Conservation (phyloP, 192 early-diverging fungal species). For the Umbelopsis sp. region DNA sequence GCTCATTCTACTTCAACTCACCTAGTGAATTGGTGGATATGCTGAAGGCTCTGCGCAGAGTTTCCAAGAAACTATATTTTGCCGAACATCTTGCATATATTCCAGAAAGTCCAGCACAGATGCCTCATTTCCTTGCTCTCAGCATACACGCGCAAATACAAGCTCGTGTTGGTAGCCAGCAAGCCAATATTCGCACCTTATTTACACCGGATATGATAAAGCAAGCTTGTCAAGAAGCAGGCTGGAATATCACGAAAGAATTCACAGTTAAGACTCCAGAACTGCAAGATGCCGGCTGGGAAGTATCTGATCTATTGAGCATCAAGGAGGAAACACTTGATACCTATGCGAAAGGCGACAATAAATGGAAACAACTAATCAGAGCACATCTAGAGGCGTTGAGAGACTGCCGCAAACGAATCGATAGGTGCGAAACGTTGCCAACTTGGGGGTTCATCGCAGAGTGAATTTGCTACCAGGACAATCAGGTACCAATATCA, state of each 20-base stretch:
- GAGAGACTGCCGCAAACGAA: neutral
- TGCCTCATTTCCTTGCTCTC: constrained; percentile 14
- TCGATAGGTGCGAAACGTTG: constrained; percentile 2
- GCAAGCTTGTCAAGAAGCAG: neutral
- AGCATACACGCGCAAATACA: constrained; percentile 20
- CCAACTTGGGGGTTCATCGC: constrained; percentile 19
- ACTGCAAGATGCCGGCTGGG: constrained; percentile 21
- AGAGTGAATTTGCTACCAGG: neutral
- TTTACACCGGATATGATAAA: constrained; percentile 14
- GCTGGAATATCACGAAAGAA: constrained; percentile 8
- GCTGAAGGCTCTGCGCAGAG: neutral
- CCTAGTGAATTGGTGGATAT: neutral
- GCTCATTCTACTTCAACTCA: constrained; percentile 11
- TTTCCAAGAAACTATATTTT: constrained; percentile 1
- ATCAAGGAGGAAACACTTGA: neutral
- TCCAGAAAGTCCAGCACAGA: neutral
- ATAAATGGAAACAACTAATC: constrained; percentile 11
- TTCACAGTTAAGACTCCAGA: constrained; percentile 7
- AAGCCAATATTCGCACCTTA: constrained; percentile 6
- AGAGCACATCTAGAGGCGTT: constrained; percentile 5
- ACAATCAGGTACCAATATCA: neutral
- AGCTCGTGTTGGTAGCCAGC: neutral
- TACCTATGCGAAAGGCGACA: neutral
- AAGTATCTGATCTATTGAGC: constrained; percentile 1
- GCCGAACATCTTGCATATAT: constrained; percentile 5